Evolutionary conservation across 2,329 filamentous ascomycete genomes (phyloP).

Genomic region (Hymenoscyphus fraxineus): DNA sequence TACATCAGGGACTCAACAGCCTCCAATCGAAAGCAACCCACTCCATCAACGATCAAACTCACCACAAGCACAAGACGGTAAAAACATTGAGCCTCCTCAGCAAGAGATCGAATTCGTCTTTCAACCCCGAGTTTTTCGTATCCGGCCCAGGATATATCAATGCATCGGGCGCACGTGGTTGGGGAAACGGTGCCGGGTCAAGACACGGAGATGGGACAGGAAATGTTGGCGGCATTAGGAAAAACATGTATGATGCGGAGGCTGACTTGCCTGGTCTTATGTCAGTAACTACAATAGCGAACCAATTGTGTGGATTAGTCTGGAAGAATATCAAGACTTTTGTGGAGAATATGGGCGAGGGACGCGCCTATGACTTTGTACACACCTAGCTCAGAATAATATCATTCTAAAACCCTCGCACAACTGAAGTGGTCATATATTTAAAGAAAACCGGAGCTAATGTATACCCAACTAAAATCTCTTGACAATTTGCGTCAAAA

Average conservation of each 20-base stretch:
- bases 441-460: not conserved
- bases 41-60: not conserved
- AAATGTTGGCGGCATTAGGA: not conserved
- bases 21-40: not conserved
- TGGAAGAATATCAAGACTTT: too few species aligned
- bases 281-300: not conserved
- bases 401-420: not conserved
- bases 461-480: conserved; percentile 59
- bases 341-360: too few species aligned
- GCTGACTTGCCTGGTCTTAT: not conserved
- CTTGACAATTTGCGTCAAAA: conserved; percentile 92
- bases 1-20: not conserved
- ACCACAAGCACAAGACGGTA: too few species aligned
- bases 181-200: not conserved
- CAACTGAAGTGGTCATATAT: too few species aligned
- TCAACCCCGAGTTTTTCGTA: too few species aligned
- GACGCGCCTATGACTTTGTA: too few species aligned
- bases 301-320: not conserved
- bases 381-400: not conserved
- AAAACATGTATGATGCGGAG: not conserved
- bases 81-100: too few species aligned
- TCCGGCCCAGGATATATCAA: not conserved
- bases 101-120: too few species aligned
- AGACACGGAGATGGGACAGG: not conserved
- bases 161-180: not conserved